A percentile compares a stretch with the other conserved stretches of the same genome.
Evolutionary conservation across 352 stramenopile species (phyloP).

Genomic region (Peronospora belbahrii): DNA sequence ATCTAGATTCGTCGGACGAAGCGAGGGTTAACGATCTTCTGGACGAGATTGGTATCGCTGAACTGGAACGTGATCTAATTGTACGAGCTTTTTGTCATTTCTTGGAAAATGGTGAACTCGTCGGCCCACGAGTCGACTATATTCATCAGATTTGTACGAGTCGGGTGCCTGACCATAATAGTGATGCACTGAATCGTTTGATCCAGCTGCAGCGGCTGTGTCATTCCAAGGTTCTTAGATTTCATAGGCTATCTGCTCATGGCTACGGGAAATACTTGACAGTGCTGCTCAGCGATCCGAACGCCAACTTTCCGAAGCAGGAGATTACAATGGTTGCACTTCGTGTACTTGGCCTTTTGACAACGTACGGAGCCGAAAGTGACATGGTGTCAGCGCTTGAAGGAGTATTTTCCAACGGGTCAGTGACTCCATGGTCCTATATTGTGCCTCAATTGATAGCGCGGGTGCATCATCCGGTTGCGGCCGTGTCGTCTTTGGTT

Average conservation of each 20-base stretch:
- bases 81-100: constrained; percentile 39
- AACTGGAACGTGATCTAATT: constrained; percentile 29
- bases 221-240: constrained; percentile 29
- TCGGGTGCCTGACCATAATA: constrained; percentile 5
- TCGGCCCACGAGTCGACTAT: constrained; percentile 26
- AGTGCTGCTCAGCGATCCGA: constrained; percentile 3
- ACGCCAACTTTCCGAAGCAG: constrained; percentile 10
- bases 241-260: constrained; percentile 31
- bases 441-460: constrained; percentile 73
- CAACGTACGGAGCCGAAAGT: constrained; percentile 44
- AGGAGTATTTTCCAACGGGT: constrained; percentile 35
- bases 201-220: constrained; percentile 28
- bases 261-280: constrained; percentile 39
- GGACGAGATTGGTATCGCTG: constrained; percentile 29
- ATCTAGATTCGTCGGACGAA: constrained; percentile 41
- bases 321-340: constrained; percentile 45
- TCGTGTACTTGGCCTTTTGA: constrained; percentile 61
- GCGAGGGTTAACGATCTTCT: constrained; percentile 30
- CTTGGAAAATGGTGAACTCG: constrained; percentile 39
- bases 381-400: constrained; percentile 36
- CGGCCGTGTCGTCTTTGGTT: constrained; percentile 41
- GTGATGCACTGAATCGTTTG: constrained; percentile 20
- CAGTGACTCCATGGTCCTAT: constrained; percentile 51
- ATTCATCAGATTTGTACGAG: constrained; percentile 33
- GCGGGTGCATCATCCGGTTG: constrained; percentile 47